Evolutionary conservation across 106 monocot genomes (phyloP).

Genomic region (Apostasia shenzhenica): DNA sequence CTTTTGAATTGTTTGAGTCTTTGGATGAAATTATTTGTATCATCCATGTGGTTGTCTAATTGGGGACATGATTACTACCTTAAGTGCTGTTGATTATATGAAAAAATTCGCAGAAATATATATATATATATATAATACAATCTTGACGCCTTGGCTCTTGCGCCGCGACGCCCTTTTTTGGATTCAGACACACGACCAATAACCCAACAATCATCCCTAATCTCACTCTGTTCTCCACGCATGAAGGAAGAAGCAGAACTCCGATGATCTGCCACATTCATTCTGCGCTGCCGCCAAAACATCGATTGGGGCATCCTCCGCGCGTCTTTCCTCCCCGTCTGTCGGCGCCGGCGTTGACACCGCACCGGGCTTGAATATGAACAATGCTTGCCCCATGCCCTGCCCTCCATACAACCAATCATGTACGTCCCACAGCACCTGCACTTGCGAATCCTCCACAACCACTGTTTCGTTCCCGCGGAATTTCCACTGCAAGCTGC

Average conservation of each 20-base stretch:
- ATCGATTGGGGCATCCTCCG: neutral
- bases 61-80: no score
- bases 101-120: no score
- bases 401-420: conserved; percentile 62
- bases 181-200: no score
- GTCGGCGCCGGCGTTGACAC: neutral
- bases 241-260: conserved; percentile 69
- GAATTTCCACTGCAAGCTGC: conserved; percentile 90
- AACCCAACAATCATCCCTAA: neutral
- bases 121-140: no score
- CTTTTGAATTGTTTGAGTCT: no score
- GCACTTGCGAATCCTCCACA: conserved; percentile 57
- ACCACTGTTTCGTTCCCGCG: conserved; percentile 69
- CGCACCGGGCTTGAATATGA: conserved; percentile 62
- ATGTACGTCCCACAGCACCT: conserved; percentile 92
- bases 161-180: no score
- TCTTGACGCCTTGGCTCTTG: no score
- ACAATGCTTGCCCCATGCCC: conserved; percentile 45
- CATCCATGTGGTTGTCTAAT: no score
- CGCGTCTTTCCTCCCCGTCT: neutral
- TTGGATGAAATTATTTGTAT: no score
- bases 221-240: conserved; percentile 75
- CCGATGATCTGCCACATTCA: conserved; percentile 2
- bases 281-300: neutral
- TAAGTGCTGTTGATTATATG: no score